Evolutionary conservation across 1,284 basidiomycete species (phyloP).

Genomic region (Heterobasidion annosum): DNA sequence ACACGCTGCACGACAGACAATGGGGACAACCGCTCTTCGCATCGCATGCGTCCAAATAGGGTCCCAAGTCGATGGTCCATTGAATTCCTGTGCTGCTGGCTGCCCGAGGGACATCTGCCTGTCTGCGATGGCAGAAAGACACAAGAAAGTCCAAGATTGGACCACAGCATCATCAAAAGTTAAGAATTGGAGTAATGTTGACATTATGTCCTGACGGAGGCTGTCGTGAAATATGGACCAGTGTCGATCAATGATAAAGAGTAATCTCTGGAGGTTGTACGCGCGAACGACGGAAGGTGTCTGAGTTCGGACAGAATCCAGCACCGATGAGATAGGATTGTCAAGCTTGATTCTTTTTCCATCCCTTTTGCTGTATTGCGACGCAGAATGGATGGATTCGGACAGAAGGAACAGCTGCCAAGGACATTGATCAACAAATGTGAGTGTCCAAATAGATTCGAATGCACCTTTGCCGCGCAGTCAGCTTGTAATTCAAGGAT

Average conservation of each 20-base stretch:
- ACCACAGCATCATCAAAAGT: constrained; percentile 53
- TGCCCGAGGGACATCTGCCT: constrained; percentile 13
- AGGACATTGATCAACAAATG: constrained; percentile 10
- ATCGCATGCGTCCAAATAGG: constrained; percentile 76
- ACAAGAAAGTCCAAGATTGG: constrained; percentile 80
- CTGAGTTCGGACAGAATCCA: constrained; percentile 38
- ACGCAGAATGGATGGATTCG: constrained; percentile 43
- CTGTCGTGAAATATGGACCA: constrained; percentile 52
- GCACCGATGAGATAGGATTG: constrained; percentile 51
- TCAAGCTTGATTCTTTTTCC: constrained; percentile 45
- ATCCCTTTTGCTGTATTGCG: constrained; percentile 14
- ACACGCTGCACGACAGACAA: constrained; percentile 72
- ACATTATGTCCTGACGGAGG: constrained; percentile 48
- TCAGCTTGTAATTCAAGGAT: constrained; percentile 81
- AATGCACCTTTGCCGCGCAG: constrained; percentile 56
- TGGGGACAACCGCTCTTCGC: constrained; percentile 57
- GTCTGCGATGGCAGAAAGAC: constrained; percentile 58
- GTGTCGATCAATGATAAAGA: constrained; percentile 79
- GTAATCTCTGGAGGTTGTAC: constrained; percentile 67
- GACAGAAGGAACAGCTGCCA: constrained; percentile 50
- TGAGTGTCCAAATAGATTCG: background rate
- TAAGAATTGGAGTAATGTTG: constrained; percentile 50
- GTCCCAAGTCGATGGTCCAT: constrained; percentile 43
- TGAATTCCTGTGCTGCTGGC: constrained; percentile 18
- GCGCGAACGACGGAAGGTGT: constrained; percentile 23